Conservation (phyloP, 2,329 filamentous ascomycete species). For the Ilyonectria destructans region DNA sequence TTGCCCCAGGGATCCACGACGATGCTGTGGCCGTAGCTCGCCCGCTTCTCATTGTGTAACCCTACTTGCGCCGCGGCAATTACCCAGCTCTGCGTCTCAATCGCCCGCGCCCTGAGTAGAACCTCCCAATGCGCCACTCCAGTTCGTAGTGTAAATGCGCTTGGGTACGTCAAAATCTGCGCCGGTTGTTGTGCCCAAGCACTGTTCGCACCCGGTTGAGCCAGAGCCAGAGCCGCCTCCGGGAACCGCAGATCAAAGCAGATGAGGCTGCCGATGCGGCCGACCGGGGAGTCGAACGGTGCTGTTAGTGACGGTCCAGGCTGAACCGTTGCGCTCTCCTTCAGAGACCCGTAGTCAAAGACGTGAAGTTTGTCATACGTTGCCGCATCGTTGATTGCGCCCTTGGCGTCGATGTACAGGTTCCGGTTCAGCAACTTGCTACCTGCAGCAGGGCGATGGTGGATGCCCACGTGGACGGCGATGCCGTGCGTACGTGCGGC, state of each 20-base stretch:
- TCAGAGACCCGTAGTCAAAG: constrained; percentile 78
- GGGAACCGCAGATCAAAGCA: constrained; percentile 94
- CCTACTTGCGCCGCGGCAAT: constrained; percentile 88
- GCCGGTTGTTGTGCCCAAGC: constrained; percentile 63
- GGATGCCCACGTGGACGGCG: constrained; percentile 89
- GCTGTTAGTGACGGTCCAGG: constrained; percentile 74
- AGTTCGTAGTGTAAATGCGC: constrained; percentile 90
- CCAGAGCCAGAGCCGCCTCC: constrained; percentile 80
- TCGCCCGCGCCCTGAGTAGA: constrained; percentile 84
- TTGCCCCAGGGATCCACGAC: constrained; percentile 91
- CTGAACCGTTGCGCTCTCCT: constrained; percentile 75
- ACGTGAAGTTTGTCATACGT: constrained; percentile 92
- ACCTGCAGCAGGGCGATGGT: constrained; percentile 71
- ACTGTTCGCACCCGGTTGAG: constrained; percentile 57
- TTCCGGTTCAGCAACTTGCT: constrained; percentile 66
- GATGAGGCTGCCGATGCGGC: constrained; percentile 84
- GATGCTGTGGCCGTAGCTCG: constrained; percentile 89
- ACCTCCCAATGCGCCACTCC: constrained; percentile 90
- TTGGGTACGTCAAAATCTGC: constrained; percentile 88
- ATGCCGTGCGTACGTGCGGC: constrained; percentile 77
- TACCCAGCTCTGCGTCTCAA: constrained; percentile 91
- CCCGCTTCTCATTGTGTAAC: constrained; percentile 79
- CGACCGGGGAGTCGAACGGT: constrained; percentile 82
- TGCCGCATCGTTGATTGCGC: constrained; percentile 58
- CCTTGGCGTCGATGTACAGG: constrained; percentile 66